Evolutionary conservation across 2,329 filamentous ascomycete species (phyloP), one percentile per base, ranked within the genome.

Genomic region (Bipolaris sorokiniana): DNA sequence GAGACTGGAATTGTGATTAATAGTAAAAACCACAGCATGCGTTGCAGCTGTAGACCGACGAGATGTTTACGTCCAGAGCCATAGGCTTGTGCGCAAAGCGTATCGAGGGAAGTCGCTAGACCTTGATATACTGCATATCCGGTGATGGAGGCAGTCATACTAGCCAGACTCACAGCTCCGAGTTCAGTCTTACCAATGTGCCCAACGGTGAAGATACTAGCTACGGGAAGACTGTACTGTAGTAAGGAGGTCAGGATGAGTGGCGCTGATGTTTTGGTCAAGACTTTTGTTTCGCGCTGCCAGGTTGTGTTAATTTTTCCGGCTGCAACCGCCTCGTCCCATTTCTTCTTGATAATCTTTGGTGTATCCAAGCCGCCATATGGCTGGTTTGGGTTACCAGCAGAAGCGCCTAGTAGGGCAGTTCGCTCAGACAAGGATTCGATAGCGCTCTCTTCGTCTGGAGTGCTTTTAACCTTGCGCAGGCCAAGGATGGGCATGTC

Each of bases 81-180:
- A 72, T 96, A 98, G 0, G 95, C 94, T 76, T 98, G 94, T 0
- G 94, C 87, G 75, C 94, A 97, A 2, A 98, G 86, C 0, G 94
- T 98, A 77, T 98, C 94, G 36, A 98, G 82, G 62, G 89, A 91
- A 4, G 94, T 98, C 1, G 92, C 89, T 13, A 98, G 83, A n/a
- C 92, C 80, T 64, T 81, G 79, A 49, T 80, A 81, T 13, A 81
- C 77, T 1, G 79, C 75, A 56, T 80, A 81, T 1, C 80, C 80
- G 3, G 80, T 82, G 26, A 82, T 81, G 44, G 77, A 79, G 0
- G 80, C 80, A 1, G 79, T 82, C 80, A 82, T 82, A 48, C 71
- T 76, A 5, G 79, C 80, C 33, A 82, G 63, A 54, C 76, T 78
- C 6, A 82, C 80, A 7, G 80, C 80, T 3, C 80, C 80, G 1